Base-by-base conservation (phyloP, 345 rosid species). In the Streptanthus diversifolius region DNA sequence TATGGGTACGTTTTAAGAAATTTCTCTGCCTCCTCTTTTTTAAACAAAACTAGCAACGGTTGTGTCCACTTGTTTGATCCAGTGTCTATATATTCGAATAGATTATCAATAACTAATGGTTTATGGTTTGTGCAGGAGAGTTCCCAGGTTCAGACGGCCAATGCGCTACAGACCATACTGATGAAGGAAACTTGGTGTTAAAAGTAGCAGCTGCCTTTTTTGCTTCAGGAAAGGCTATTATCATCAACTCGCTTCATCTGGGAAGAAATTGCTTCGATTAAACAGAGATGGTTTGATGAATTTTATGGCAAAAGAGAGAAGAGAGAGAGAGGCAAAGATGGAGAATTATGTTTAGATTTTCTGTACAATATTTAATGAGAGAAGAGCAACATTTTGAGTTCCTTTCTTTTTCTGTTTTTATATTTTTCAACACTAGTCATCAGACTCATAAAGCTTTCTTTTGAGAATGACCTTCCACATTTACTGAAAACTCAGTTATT, bases 81-180 rank as follows among this genome's bases (percentile, higher is more conserved):
- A 19, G 7, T n/a, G 27, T 24, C n/a, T 44, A 40, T 27, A 14
- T 47, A 22, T 30, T 3, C 52, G 37, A 27, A 58, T 32, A 21
- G 30, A 36, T 33, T 24, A 4, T 67, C 44, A 29, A 2, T 47
- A 0, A 25, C 1, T 13, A 17, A 39, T 43, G 60, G 45, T 51
- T 41, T 53, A 59, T 80, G 36, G 75, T 82, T 43, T 62, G 24
- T 68, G 75, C 95, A 95, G 99, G 84, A 89, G 96, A 85, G 81
- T 86, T 69, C 98, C 99, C 1, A 88, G 99, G 86, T 91, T 86
- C 82, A 83, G 99, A 81, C 84, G 97, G 65, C 90, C 99, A 0
- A 83, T 83, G 85, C 82, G 99, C 30, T 95, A 90, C 72, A 87
- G 97, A 78, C 99, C 99, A 6, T 95, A 95, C 83, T 91, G 81